These are phyloP conservation scores for Solanum sejunctum DNA, from an alignment of 257 asterid species.

Conservation along the genomic window DNA sequence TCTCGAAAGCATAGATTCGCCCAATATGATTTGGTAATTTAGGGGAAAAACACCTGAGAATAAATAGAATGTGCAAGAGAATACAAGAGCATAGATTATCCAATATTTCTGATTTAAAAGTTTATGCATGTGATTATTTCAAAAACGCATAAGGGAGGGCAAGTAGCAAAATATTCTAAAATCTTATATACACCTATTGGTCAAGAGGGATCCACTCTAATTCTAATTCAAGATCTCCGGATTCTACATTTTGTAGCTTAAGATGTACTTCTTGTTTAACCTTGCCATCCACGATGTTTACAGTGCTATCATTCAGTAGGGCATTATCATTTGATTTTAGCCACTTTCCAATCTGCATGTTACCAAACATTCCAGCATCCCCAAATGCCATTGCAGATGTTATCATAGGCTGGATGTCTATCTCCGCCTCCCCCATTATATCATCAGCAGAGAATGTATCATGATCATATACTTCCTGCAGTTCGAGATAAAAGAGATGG, in stretches of 20 bases:
- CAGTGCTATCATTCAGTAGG: conserved; percentile 64
- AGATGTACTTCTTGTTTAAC: conserved; percentile 59
- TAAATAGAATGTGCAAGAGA: background rate
- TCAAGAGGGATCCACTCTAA: conserved; percentile 96
- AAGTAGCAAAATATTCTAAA: background rate
- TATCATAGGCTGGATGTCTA: conserved; percentile 88
- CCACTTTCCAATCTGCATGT: conserved; percentile 98
- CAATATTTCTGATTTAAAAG: background rate
- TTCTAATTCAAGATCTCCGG: conserved; percentile 76
- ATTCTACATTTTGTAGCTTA: conserved; percentile 90
- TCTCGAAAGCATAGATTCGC: background rate
- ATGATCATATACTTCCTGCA: conserved; percentile 78
- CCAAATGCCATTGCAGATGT: conserved; percentile 90
- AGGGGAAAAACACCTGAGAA: background rate
- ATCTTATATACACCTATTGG: conserved; percentile 27
- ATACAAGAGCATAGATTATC: background rate
- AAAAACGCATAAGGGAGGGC: background rate
- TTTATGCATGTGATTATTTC: background rate
- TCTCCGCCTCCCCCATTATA: conserved; percentile 94
- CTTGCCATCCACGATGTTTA: conserved; percentile 85
- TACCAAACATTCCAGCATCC: conserved; percentile 57
- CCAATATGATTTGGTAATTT: background rate
- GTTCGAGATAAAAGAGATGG: background rate
- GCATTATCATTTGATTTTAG: conserved; percentile 77
- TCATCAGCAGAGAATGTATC: conserved; percentile 95